phyloP scores from a whole-genome alignment of 495 filamentous ascomycete species.

The Paragyromitra xinjiangensis region DNA sequence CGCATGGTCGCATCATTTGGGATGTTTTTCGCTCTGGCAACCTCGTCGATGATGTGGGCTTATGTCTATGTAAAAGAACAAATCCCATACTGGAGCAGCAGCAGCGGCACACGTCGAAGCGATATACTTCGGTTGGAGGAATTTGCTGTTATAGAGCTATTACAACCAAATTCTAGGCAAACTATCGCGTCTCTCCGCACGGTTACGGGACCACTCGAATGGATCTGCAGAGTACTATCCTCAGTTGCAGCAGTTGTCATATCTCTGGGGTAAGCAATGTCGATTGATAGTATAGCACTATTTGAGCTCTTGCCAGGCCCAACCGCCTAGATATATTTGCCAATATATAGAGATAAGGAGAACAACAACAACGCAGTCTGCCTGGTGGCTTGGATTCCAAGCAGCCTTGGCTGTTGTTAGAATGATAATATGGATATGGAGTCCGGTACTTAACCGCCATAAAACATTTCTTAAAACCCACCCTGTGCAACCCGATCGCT shows the following conservation, averaged over 20 bases:
- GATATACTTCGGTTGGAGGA: background rate
- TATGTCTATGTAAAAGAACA: conserved; percentile 44
- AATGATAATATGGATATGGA: conserved; percentile 32
- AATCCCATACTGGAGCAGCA: background rate
- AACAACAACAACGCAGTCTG: conserved; percentile 19
- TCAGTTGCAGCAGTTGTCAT: conserved; percentile 1
- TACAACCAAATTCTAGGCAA: background rate
- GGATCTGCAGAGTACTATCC: background rate
- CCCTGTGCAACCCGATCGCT: no score
- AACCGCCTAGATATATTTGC: conserved; percentile 21
- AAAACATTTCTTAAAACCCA: no score
- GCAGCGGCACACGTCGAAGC: no score
- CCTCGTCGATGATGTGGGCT: conserved; percentile 39
- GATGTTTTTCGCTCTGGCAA: conserved; percentile 25
- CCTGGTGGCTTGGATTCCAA: conserved; percentile 39
- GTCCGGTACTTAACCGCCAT: background rate
- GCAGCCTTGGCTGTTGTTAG: conserved; percentile 22
- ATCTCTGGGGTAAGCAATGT: conserved; percentile 7
- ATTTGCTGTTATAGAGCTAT: conserved; percentile 16
- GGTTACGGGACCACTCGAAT: no score
- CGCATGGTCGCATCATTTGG: conserved; percentile 27
- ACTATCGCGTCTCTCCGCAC: no score
- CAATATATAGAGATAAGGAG: conserved; percentile 36
- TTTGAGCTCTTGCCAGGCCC: background rate
- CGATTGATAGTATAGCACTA: background rate